Percentiles rank a stretch among this genome's conserved stretches.
phyloP scores from a whole-genome alignment of 2,329 filamentous ascomycete species.

The Beauveria varroae region DNA sequence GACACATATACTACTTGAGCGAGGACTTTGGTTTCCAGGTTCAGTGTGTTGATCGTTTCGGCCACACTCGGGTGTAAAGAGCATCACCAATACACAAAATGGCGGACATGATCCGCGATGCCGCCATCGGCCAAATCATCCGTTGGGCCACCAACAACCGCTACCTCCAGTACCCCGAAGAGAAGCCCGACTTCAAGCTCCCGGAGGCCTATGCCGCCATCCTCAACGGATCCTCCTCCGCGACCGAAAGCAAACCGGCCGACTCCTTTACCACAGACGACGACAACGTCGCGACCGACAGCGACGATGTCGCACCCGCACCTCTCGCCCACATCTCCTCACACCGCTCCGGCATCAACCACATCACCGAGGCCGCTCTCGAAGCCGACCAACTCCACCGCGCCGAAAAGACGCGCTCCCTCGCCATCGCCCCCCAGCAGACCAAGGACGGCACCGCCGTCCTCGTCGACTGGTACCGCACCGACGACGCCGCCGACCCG shows the following conservation, averaged over 20 bases:
- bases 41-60: no score
- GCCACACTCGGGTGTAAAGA: no score
- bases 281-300: not conserved
- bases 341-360: constrained; percentile 13
- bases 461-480: constrained; percentile 47
- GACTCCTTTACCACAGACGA: not conserved
- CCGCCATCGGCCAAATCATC: constrained; percentile 51
- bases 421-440: constrained; percentile 39
- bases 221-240: constrained; percentile 24
- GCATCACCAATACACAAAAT: constrained; percentile 12
- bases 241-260: constrained; percentile 6
- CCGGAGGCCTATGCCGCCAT: constrained; percentile 34
- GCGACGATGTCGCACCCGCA: not conserved
- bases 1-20: no score
- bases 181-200: constrained; percentile 45
- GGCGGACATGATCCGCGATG: constrained; percentile 40
- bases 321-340: not conserved
- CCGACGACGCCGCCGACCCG: constrained; percentile 48
- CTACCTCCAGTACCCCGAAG: constrained; percentile 52
- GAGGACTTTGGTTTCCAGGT: no score
- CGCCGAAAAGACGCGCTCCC: constrained; percentile 37
- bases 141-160: constrained; percentile 45
- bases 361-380: constrained; percentile 27
- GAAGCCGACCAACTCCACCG: constrained; percentile 28
- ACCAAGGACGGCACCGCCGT: constrained; percentile 41